phyloP scores from a whole-genome alignment of 495 filamentous ascomycete genomes.

The Zalerion maritima region DNA sequence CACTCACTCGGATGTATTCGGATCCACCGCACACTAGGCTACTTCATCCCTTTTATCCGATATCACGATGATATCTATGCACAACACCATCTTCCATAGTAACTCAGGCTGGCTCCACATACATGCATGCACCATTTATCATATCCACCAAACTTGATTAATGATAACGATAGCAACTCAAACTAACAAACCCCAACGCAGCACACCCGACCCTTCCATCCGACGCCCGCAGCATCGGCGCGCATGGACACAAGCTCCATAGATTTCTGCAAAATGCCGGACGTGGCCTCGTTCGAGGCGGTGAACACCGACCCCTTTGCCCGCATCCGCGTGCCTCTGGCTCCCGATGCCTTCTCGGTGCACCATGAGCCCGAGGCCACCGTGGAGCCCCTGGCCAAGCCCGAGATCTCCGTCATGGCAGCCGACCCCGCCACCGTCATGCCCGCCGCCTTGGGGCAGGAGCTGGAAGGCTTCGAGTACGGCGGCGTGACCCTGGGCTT shows the following conservation, averaged over 20 bases:
- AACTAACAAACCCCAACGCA: constrained; percentile 18
- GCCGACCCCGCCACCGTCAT: constrained; percentile 27
- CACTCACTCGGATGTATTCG: constrained; percentile 1
- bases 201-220: constrained; percentile 13
- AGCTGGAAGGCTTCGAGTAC: constrained; percentile 30
- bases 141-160: no score
- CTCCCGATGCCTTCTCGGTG: constrained; percentile 26
- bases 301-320: constrained; percentile 18
- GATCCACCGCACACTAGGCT: constrained; percentile 10
- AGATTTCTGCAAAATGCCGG: constrained; percentile 27
- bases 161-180: no score
- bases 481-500: constrained; percentile 35
- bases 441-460: constrained; percentile 22
- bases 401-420: constrained; percentile 28
- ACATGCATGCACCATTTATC: no score
- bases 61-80: no score
- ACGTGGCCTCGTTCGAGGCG: constrained; percentile 10
- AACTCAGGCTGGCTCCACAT: no score
- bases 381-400: constrained; percentile 18
- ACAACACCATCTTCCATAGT: no score
- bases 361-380: constrained; percentile 13
- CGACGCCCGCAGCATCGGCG: constrained; percentile 13
- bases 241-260: constrained; percentile 14
- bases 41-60: constrained; percentile 15
- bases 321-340: constrained; percentile 28